Base-by-base conservation (phyloP, 345 rosid genomes). In the Hirschfeldia incana region DNA sequence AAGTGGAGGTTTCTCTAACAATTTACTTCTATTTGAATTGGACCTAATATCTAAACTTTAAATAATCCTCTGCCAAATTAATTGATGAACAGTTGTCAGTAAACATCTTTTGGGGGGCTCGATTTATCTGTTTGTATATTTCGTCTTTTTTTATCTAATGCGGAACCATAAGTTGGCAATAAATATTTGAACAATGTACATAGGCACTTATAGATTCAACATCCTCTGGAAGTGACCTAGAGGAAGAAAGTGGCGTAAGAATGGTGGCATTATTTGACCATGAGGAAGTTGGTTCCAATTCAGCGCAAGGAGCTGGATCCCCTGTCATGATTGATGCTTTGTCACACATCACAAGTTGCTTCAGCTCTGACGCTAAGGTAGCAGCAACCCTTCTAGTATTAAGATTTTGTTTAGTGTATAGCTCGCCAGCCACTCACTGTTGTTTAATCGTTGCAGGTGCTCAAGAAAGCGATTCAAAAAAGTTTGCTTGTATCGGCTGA, bases 241-340 rank as follows among this genome's bases (percentile, higher is more conserved):
- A 88, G 75, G 82, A 88, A 49, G 99, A 93, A 87, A 83, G 78
- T 76, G 93, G 94, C 69, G 91, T 95, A 72, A 91, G 98, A 87
- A 81, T 93, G 94, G 92, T 95, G 82, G 98, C 98, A 46, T 71
- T 95, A 80, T 95, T 93, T 85, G 99, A 95, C 86, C 98, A 95
- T 8, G 97, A 95, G 76, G 99, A 95, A 87, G 92, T 93, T 73
- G 99, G 98, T 55, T 95, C 99, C 74, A 15, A 81, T 67, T 95
- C 99, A 73, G 98, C 98, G 16, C 97, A 95, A 83, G 99, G 97
- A 77, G 99, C 98, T 76, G 97, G 98, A 36, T 95, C 99, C 80
- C 98, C 97, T 77, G 97, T 78, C 79, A 91, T 93, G 99, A 71
- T 93, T 44, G 99, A 95, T 82, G 96, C 98, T 76, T 75, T 95